Evolutionary conservation across 139 green algal species (phyloP).

Genomic region (Yamagishiella unicocca): DNA sequence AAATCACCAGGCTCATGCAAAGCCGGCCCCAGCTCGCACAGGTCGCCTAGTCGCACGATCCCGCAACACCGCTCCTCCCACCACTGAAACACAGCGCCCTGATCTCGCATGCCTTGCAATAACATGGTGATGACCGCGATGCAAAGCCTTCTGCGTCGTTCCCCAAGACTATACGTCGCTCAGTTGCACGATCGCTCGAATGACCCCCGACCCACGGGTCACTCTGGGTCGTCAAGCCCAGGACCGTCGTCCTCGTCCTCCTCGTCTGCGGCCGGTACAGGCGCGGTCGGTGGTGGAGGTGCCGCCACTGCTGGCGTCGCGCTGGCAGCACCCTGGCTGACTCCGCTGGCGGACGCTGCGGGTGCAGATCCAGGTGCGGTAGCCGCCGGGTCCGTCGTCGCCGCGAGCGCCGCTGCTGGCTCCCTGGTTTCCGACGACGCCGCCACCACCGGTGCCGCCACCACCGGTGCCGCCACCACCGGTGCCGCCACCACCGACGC

Average conservation of each 20-base stretch:
- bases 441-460: background rate
- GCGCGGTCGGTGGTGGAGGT: background rate
- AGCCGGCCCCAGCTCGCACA: background rate
- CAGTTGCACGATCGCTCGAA: too few species aligned
- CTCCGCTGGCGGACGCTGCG: background rate
- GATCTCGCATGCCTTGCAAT: too few species aligned
- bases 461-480: background rate
- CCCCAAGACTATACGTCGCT: too few species aligned
- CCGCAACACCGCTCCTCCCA: background rate
- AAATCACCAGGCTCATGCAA: background rate
- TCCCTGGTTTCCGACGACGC: background rate
- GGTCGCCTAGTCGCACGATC: background rate
- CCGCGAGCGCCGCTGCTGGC: background rate
- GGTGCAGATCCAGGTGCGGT: background rate
- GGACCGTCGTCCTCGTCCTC: background rate
- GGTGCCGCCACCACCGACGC: background rate
- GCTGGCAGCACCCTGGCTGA: background rate
- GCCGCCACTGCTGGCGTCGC: background rate
- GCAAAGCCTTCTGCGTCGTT: too few species aligned
- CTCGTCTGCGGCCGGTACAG: background rate
- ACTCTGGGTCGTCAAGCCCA: conserved; percentile 37
- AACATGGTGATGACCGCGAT: too few species aligned
- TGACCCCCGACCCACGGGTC: conserved; percentile 5
- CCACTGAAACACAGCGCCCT: too few species aligned
- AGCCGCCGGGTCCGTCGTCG: background rate